Base-by-base conservation (phyloP, 2,329 filamentous ascomycete genomes). In the Lecanicillium sp. region DNA sequence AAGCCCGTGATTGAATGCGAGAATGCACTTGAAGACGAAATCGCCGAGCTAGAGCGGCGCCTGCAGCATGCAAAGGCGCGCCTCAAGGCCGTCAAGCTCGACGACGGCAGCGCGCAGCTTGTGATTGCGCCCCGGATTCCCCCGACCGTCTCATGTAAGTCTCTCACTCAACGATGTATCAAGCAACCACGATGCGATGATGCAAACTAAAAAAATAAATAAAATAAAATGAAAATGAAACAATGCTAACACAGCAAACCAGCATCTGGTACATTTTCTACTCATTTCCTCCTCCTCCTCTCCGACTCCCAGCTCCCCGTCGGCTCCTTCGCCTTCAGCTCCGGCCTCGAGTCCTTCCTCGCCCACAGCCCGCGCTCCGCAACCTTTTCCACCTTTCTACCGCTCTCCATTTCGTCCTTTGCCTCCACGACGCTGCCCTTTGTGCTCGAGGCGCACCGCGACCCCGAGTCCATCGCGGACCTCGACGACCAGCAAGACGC, bases 281-380 rank as follows among this genome's bases (percentile, higher is more conserved):
- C 41, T 33, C 86, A 90, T 60, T 81, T 83, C 47, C 74, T 88
- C 28, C 75, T 90, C 22, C 71, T 92, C 4, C 78, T 90, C 35
- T 78, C 86, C 34, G 86, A 92, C 66, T 89, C 86, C 2, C 84
- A 84, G 12, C 75, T 92, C 3, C 86, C 86, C 1, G 71, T 92
- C 0, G 86, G 86, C 41, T 87, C 85, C n/a, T 92, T 92, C 62
- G 86, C 86, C 52, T 92, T 90, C 66, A 86, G 80, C 66, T 84
- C 78, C 49, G 85, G 85, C 3, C 73, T 92, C 13, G 86, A 92
- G 63, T 90, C 85, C 29, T 90, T 83, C 58, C 77, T 89, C 14
- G 81, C 82, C 4, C 86, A 92, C 65, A 68, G 69, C 48, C 40
- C 46, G 5, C 58, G 57, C 29, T 44, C 58, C 14, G 54, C 63